Evolutionary conservation across 2,329 filamentous ascomycete species (phyloP).

Genomic region (Calcarisporium arbuscula): DNA sequence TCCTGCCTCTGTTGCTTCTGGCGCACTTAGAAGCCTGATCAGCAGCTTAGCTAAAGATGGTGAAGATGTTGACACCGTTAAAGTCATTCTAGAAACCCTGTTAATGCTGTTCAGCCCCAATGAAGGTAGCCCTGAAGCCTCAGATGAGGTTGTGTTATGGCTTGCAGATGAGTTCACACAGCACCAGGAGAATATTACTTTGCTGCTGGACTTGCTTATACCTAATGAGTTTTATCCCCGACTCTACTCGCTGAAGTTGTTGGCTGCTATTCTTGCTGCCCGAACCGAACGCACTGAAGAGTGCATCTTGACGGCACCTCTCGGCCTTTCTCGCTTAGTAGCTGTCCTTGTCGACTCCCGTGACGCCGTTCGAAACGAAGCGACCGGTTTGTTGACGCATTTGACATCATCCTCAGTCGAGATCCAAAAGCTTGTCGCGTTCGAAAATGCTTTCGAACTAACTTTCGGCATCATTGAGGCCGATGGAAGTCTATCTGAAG

Average conservation of each 20-base stretch:
- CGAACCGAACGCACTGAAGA: constrained; percentile 90
- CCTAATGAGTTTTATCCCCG: constrained; percentile 83
- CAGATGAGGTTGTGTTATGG: constrained; percentile 93
- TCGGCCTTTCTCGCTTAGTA: constrained; percentile 83
- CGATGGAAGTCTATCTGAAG: constrained; percentile 77
- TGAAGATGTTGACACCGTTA: constrained; percentile 93
- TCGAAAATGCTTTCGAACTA: constrained; percentile 87
- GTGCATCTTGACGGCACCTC: constrained; percentile 81
- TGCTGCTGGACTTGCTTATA: constrained; percentile 84
- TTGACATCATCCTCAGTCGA: constrained; percentile 82
- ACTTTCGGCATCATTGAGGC: constrained; percentile 74
- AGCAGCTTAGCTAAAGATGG: constrained; percentile 77
- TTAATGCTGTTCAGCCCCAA: constrained; percentile 81
- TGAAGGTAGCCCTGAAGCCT: constrained; percentile 75
- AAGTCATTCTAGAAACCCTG: constrained; percentile 89
- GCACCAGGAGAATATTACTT: constrained; percentile 91
- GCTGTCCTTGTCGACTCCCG: constrained; percentile 75
- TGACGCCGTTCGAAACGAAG: constrained; percentile 85
- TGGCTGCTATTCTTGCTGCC: constrained; percentile 78
- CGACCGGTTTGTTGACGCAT: constrained; percentile 77
- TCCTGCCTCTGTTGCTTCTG: constrained; percentile 90
- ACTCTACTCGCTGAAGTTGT: constrained; percentile 83
- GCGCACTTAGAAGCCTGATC: constrained; percentile 83
- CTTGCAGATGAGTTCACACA: constrained; percentile 97
- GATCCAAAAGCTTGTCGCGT: constrained; percentile 91